Conservation (phyloP, 176 grass and related monocot species). For the maize (Zea mays) region Zm-B73-REFERENCE-NAM-5.0 NC_050101.1:172125001-172125500, state of each 20-base stretch:
- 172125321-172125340: conserved; percentile 83
- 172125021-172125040: not conserved
- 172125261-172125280: conserved; percentile 92
- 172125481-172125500: conserved; percentile 71
- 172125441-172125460: conserved; percentile 56
- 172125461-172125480: conserved; percentile 71
- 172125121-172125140: conserved; percentile 14
- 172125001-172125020: too few species aligned
- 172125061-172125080: not conserved
- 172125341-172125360: conserved; percentile 61
- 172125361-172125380: conserved; percentile 86
- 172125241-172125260: conserved; percentile 87
- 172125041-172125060: not conserved
- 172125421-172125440: conserved; percentile 65
- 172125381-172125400: conserved; percentile 72
- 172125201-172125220: not conserved
- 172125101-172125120: not conserved
- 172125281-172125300: conserved; percentile 56
- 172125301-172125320: conserved; percentile 72
- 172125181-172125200: not conserved
- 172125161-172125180: conserved; percentile 55
- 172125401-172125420: conserved; percentile 62
- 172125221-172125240: conserved; percentile 94
- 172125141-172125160: not conserved
- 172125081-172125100: conserved; percentile 6